Conservation (phyloP, 805 yeast species). For the Middelhovenomyces tepae region DNA sequence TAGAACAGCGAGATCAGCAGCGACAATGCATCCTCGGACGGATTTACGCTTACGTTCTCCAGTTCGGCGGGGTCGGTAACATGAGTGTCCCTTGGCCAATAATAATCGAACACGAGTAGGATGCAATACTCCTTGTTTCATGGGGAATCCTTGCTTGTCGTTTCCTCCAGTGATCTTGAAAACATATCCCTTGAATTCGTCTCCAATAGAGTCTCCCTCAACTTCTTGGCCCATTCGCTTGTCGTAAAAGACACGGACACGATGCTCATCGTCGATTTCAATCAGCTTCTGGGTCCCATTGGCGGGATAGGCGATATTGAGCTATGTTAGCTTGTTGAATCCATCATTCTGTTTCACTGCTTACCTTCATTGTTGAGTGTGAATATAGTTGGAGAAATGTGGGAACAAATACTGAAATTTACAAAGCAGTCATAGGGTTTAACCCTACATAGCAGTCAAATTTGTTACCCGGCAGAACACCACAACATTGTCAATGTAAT, state of each 20-base stretch:
- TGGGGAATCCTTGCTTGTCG: slow-evolving; percentile 99
- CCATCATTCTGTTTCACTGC: slow-evolving; percentile 16
- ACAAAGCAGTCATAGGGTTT: slow-evolving; percentile 3
- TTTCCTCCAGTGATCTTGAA: slow-evolving; percentile 99
- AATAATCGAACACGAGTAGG: slow-evolving; percentile 98
- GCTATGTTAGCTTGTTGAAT: too few relatives aligned
- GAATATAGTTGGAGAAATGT: too few relatives aligned
- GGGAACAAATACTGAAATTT: not conserved
- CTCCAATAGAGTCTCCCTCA: slow-evolving; percentile 96
- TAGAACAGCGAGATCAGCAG: slow-evolving; percentile 91
- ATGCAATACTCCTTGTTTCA: slow-evolving; percentile 99
- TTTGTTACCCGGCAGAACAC: too few relatives aligned
- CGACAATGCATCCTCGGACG: slow-evolving; percentile 99
- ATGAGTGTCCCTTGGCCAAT: slow-evolving; percentile 87
- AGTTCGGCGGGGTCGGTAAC: slow-evolving; percentile 99
- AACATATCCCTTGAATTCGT: slow-evolving; percentile 98
- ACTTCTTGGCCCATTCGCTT: slow-evolving; percentile 99
- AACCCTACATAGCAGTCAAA: too few relatives aligned
- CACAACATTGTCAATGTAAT: too few relatives aligned
- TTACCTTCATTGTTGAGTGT: slow-evolving; percentile 4
- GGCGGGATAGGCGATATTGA: slow-evolving; percentile 99
- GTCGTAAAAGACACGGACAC: slow-evolving; percentile 96
- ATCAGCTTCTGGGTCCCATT: slow-evolving; percentile 99
- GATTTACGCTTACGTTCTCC: slow-evolving; percentile 99
- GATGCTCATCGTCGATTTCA: slow-evolving; percentile 99